These are phyloP conservation scores for Daldinia decipiens DNA, from an alignment of 495 filamentous ascomycete species.

Conservation along the genomic window DNA sequence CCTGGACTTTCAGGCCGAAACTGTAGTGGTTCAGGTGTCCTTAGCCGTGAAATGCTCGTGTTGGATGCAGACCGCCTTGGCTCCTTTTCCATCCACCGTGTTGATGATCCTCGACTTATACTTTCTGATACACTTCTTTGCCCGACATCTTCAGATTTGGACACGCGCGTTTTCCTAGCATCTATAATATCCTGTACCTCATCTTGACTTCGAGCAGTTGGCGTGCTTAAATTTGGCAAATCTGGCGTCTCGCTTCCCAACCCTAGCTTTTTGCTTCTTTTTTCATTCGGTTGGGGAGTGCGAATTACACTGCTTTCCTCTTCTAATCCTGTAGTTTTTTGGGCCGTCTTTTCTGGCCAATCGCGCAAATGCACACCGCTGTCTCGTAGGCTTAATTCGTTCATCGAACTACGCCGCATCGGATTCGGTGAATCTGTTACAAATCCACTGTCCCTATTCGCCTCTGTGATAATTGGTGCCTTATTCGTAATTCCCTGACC, in stretches of 20 bases:
- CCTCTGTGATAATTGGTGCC: slow-evolving; percentile 39
- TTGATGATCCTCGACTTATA: slow-evolving; percentile 42
- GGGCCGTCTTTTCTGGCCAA: slow-evolving; percentile 38
- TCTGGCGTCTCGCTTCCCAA: slow-evolving; percentile 43
- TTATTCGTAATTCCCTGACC: slow-evolving; percentile 1
- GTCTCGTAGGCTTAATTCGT: slow-evolving; percentile 56
- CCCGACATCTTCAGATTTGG: slow-evolving; percentile 34
- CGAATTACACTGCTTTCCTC: slow-evolving; percentile 25
- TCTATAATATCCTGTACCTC: slow-evolving; percentile 25
- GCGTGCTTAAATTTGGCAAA: slow-evolving; percentile 40
- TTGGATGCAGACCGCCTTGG: slow-evolving; percentile 56
- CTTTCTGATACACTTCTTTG: slow-evolving; percentile 53
- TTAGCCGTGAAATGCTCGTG: slow-evolving; percentile 62
- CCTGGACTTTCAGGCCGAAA: slow-evolving; percentile 68
- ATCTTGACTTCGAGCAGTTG: slow-evolving; percentile 24
- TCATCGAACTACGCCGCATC: slow-evolving; percentile 43
- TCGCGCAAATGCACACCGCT: slow-evolving; percentile 64
- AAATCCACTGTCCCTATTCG: slow-evolving; percentile 63
- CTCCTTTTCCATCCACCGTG: slow-evolving; percentile 49
- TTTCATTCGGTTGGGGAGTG: slow-evolving; percentile 39
- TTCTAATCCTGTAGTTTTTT: slow-evolving; percentile 22
- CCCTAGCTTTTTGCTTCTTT: slow-evolving; percentile 37
- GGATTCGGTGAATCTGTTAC: slow-evolving; percentile 55
- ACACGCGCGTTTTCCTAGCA: slow-evolving; percentile 29
- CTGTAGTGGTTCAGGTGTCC: slow-evolving; percentile 64